Evolutionary conservation across 306 rosid species (phyloP), one percentile per base, ranked within the genome.

Genomic region (Quillaja saponaria): DNA sequence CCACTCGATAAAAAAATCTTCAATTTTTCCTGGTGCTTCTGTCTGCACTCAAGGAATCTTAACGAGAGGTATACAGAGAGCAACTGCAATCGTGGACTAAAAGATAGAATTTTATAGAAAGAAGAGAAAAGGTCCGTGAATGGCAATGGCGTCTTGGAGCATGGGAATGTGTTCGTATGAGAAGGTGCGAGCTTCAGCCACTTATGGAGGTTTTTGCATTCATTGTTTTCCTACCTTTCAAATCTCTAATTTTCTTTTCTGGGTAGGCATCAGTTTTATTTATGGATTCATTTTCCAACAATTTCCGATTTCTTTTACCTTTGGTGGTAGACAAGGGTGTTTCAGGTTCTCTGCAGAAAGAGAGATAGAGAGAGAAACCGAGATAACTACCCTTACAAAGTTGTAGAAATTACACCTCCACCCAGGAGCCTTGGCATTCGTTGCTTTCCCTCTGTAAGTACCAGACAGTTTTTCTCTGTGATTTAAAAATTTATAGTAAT

Each of bases 371-470:
- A 80, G 69, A 80, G 89, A 64, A 88, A 87, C 13, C 78, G 76
- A 65, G 80, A 80, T 68, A 53, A 51, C 50, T 73, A 69, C 75
- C 92, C 96, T 0, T 92, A 88, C 78, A 86, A 86, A 76, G 98
- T 92, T 6, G 69, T 88, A 54, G 98, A 92, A 76, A 92, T 92
- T 28, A 78, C 96, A 37, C 98, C 98, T 79, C 98, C 98, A 8
- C 98, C 98, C 63, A 91, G 81, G 77, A 72, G 48, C 76, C 95
- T 88, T 13, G 96, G 98, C 54, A 77, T 88, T 75, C 98, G 98
- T 68, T 86, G 95, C 84, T 69, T 91, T 11, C 85, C 95, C 16
- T 78, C 95, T 13, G 97, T 91, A 76, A 75, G 95, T 68, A 4
- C 63, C 58, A 31, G 14, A 50, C 39, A 10, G 3, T 8, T 42